Evolutionary conservation across 495 filamentous ascomycete species (phyloP), one percentile per base, ranked within the genome.

Genomic region (Chaetomium tenue): DNA sequence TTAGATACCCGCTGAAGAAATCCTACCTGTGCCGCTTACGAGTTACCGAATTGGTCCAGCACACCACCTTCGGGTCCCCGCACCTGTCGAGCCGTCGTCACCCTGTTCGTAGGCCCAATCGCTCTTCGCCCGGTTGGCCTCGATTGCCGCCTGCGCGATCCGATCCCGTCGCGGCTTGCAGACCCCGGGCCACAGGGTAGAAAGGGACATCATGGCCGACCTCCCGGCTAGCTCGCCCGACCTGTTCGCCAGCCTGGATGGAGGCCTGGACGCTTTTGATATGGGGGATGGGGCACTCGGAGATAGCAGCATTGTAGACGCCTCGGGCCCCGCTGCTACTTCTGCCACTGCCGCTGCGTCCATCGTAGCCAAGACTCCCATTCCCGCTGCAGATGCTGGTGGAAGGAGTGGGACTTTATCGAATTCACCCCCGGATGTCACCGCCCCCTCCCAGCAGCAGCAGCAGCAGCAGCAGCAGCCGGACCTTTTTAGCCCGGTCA

Each of bases 401-500:
- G 18, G 12, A 39, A 56, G 12, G 47, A 50, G 47, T 58, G 59
- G 65, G 47, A 60, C 59, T 44, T 60, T 64, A 9, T 70, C 69
- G 67, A 72, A 60, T 71, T 75, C 64, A 68, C 62, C 69, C 26
- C 50, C 71, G 44, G 60, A 64, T 70, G 63, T 70, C 65, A 72
- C 76, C 63, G 70, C 71, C 11, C 56, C 72, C 58, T 71, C 66
- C 64, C 55, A 42, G 55, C 63, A 62, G 56, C 66, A 68, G 64
- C 55, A 42, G 55, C 63, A 62, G 56, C 66, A 68, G 65, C 63
- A 63, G 26, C 70, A 75, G 51, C 71, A 71, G 57, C n/a, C n/a
- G n/a, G 72, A 72, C 50, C 72, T 74, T 60, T 72, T 68, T 66
- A 71, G 72, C 30, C 66, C 69, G 15, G 66, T 61, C 58, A 28